phyloP scores from a whole-genome alignment of 208 protist genomes.

The Plasmodiophora brassicae region DNA sequence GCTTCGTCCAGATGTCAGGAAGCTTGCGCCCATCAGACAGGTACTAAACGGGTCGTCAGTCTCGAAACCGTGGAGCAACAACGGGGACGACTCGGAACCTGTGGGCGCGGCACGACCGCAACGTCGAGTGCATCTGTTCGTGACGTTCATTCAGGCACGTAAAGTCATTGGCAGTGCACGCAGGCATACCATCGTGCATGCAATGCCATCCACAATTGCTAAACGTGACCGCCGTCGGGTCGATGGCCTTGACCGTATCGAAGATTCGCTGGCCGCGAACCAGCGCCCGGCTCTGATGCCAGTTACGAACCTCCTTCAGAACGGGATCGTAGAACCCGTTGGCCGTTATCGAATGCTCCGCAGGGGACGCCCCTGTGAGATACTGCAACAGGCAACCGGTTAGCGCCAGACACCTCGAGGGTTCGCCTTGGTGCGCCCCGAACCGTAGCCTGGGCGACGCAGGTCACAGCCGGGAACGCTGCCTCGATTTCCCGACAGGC shows the following conservation, averaged over 20 bases:
- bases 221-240: slow-evolving; percentile 15
- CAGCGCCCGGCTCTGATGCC: background rate
- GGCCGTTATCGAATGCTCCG: background rate
- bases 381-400: background rate
- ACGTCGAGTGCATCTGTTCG: background rate
- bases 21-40: background rate
- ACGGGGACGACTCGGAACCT: background rate
- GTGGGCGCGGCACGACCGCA: background rate
- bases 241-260: background rate
- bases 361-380: background rate
- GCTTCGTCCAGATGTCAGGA: slow-evolving; percentile 14
- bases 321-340: slow-evolving; percentile 6
- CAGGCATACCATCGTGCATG: background rate
- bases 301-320: slow-evolving; percentile 13
- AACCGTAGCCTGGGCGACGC: background rate
- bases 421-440: background rate
- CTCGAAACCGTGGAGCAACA: background rate
- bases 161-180: background rate
- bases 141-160: background rate
- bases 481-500: background rate
- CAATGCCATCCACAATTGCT: background rate
- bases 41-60: background rate
- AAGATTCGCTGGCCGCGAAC: background rate
- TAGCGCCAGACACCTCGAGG: no score
- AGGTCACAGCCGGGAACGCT: slow-evolving; percentile 16